Base-by-base conservation (phyloP, 306 rosid species). In the Casuarina cunninghamiana region DNA sequence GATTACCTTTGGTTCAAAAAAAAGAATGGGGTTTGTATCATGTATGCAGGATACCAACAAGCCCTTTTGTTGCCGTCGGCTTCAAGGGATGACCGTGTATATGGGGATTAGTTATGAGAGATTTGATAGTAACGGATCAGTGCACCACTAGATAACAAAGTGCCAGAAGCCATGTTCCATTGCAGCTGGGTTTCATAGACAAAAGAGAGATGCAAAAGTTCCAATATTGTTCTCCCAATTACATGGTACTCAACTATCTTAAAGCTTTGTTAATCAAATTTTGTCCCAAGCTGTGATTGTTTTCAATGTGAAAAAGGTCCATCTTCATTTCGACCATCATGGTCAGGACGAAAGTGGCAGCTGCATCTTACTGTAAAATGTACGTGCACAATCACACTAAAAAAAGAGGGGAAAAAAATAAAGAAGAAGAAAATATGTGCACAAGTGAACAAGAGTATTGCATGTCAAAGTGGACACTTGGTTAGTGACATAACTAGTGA, bases 41-140 rank as follows among this genome's bases (percentile, higher is more conserved):
- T 97, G 90, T 26, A 95, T 90, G 86, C 90, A 80, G 43, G 99
- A 95, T 44, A 95, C 88, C 77, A 95, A 70, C 70, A 95, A 95
- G 85, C 54, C 98, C 97, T 85, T 95, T 95, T 21, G 97, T 86
- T 95, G 87, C 51, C 72, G 81, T 44, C 97, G 99, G 82, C 97
- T 95, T 77, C 99, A 91, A 57, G 99, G 99, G 85, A 95, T 91
- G 69, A 95, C 97, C 55, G 93, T 97, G 97, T 93, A 83, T 43
- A 26, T 58, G 62, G 81, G 42, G 83, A 80, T 70, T 78, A 10
- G 4, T 35, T 63, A 39, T 82, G 67, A 77, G 74, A 55, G 58
- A 60, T 54, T 79, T 32, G 74, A 32, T 12, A 53, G 55, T 58
- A 74, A 77, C 8, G 11, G 54, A 76, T 76, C 78, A 66, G 66